Conservation (phyloP, 345 rosid genomes). For the Citrus sinensis region DNA sequence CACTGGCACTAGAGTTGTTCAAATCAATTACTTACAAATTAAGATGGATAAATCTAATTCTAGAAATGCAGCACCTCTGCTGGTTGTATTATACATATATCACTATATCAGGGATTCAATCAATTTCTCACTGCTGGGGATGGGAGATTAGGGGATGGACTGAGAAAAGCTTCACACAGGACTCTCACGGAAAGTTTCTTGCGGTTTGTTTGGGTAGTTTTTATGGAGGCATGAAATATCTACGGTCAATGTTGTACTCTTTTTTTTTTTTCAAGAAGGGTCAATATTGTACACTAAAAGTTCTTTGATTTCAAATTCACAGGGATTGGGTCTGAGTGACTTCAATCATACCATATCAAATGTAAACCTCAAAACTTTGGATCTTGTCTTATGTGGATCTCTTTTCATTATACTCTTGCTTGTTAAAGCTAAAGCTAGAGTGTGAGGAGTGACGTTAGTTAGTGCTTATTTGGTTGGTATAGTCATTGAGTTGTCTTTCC, state of each 20-base stretch:
- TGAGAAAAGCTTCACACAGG: not conserved
- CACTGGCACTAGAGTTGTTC: not conserved
- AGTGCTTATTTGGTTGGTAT: not conserved
- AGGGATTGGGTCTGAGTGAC: not conserved
- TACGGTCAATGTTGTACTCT: not conserved
- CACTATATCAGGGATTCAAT: not conserved
- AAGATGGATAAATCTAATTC: slow-evolving; percentile 5
- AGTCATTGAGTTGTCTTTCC: not conserved
- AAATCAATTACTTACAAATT: not conserved
- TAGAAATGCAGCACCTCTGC: slow-evolving; percentile 1
- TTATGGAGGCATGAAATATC: not conserved
- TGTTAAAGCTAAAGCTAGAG: not conserved
- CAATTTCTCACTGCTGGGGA: not conserved
- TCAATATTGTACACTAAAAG: not conserved
- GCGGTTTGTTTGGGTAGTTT: not conserved
- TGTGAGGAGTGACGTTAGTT: not conserved
- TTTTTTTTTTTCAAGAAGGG: no score
- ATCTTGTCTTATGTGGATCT: not conserved
- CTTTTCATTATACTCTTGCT: not conserved
- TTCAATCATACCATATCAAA: not conserved
- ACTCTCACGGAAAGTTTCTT: not conserved
- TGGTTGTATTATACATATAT: not conserved
- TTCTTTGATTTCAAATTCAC: not conserved
- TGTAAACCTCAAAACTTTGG: not conserved
- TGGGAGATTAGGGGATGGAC: not conserved